Evolutionary conservation across 2,329 filamentous ascomycete genomes (phyloP).

Genomic region (Claviceps sp.): DNA sequence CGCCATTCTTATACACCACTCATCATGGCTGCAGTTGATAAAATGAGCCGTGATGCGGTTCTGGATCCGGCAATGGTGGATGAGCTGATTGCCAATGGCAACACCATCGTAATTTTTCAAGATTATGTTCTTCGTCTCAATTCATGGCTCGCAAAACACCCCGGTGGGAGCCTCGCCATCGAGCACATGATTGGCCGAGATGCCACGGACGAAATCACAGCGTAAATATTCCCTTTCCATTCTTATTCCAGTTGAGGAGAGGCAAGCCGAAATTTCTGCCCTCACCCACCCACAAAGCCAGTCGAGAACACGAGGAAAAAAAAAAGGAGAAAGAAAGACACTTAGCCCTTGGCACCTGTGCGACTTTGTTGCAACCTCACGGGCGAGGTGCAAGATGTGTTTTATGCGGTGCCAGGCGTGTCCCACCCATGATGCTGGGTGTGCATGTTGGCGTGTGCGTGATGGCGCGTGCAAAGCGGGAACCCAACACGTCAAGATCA

Average conservation of each 20-base stretch:
- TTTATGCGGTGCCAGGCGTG: not conserved
- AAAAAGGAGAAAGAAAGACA: not conserved
- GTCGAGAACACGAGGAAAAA: not conserved
- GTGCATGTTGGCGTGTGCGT: not conserved
- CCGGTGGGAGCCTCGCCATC: conserved; percentile 45
- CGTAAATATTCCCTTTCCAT: conserved; percentile 13
- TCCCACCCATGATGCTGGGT: not conserved
- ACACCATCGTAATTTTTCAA: conserved; percentile 42
- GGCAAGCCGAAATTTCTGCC: not conserved
- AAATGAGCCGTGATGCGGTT: conserved; percentile 28
- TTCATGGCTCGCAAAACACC: conserved; percentile 44
- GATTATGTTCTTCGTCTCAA: conserved; percentile 41
- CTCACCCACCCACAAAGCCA: not conserved
- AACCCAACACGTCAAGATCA: not conserved
- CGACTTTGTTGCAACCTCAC: not conserved
- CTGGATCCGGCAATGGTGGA: conserved; percentile 33
- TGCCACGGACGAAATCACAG: conserved; percentile 23
- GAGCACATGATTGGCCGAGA: conserved; percentile 35
- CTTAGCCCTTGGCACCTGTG: not conserved
- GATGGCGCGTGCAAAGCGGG: not conserved
- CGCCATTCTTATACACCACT: not conserved
- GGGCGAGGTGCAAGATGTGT: not conserved
- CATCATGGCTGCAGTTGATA: not conserved
- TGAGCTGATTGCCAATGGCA: conserved; percentile 38
- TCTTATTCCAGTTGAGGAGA: not conserved